Evolutionary conservation across 176 grass and related monocot genomes (phyloP), one percentile per base, ranked within the genome.

Genomic region (Echinochloa phyllopogon): DNA sequence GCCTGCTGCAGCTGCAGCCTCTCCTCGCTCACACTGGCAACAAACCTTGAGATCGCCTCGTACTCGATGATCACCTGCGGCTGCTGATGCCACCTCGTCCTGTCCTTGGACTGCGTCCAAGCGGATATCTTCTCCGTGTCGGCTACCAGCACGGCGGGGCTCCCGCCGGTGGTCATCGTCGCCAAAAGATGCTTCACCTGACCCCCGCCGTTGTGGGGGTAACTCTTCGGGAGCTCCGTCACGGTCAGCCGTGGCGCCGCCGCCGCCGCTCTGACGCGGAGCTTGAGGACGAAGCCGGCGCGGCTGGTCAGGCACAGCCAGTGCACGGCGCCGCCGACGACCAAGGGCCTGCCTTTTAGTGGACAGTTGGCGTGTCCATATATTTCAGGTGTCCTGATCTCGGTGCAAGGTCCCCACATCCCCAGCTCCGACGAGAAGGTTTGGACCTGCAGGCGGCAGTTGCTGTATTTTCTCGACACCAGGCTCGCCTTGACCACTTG

Each of bases 31-130:
- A 56, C 53, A n/a, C 20, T 56, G 53, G 7, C 8, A 2, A 58
- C 8, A 21, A 58, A 4, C 55, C 55, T 7, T 58, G 55, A 10
- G 8, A 76, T 41, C 18, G 74, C 6, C 52, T 58, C 38, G 6
- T 42, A 42, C 52, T 76, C 52, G 21, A 76, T 59, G 11, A 76
- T 53, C 20, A 75, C 72, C 9, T 75, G 17, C 5, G 74, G 52
- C 73, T 13, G 29, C 51, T 1, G 10, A 36, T 41, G 57, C 51
- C 74, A 76, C 17, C 3, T 58, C 5, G 0, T 6, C 10, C 38
- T 24, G 20, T 42, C 5, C 53, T 59, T 59, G 0, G 11, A 17
- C 21, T 9, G 52, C 2, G 8, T 40, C 74, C 74, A 77, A 0
- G 3, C 12, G 0, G 21, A 77, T 8, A 77, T 25, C 21, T 8